Evolutionary conservation across 2,329 filamentous ascomycete genomes (phyloP).

Genomic region (Parafenestella ontariensis): DNA sequence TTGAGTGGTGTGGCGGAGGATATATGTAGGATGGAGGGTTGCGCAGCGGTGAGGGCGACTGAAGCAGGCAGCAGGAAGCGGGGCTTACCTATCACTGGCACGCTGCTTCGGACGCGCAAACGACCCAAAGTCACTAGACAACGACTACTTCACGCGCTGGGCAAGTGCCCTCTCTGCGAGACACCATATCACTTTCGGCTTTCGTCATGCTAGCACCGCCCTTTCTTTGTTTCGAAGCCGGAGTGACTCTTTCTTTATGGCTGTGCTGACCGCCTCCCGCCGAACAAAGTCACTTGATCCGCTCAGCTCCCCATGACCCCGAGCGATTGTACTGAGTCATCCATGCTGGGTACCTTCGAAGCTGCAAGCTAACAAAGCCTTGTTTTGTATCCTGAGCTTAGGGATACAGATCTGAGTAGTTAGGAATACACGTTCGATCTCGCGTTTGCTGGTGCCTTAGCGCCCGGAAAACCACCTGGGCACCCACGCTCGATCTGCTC

Average conservation of each 20-base stretch:
- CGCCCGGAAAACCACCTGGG: neutral
- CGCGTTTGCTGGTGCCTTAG: conserved; percentile 6
- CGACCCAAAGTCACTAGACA: conserved; percentile 16
- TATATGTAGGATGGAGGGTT: conserved; percentile 32
- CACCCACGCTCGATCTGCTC: neutral
- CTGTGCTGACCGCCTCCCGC: conserved; percentile 36
- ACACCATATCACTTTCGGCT: conserved; percentile 13
- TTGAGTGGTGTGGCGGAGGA: conserved; percentile 30
- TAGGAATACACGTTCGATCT: neutral
- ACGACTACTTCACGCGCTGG: conserved; percentile 11
- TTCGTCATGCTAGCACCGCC: conserved; percentile 28
- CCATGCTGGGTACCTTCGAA: neutral
- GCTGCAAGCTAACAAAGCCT: neutral
- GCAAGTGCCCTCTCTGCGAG: conserved; percentile 18
- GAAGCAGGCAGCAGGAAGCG: conserved; percentile 42
- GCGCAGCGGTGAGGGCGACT: conserved; percentile 43
- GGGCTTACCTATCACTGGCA: conserved; percentile 24
- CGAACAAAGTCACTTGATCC: conserved; percentile 36
- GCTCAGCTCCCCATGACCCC: conserved; percentile 38
- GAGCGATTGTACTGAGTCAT: conserved; percentile 25
- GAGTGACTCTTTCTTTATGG: conserved; percentile 38
- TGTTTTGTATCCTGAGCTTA: neutral
- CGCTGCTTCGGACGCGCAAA: conserved; percentile 13
- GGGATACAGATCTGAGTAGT: neutral
- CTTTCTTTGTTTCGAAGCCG: conserved; percentile 18